phyloP scores from a whole-genome alignment of 805 yeast genomes.

The Candida pseudoglaebosa region DNA sequence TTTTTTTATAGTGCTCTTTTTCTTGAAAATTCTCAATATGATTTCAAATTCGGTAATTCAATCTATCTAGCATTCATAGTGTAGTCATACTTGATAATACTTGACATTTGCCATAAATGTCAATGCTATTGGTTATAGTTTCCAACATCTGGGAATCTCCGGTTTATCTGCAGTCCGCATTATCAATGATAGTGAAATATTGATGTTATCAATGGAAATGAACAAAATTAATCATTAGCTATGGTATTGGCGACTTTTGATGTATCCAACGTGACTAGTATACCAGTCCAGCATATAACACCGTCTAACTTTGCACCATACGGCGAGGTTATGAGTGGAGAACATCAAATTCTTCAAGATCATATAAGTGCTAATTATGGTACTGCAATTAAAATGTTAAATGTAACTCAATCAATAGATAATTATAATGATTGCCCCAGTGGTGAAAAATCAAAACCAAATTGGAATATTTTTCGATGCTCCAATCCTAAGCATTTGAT shows the following conservation, averaged over 20 bases:
- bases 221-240: not conserved
- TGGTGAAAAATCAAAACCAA: constrained; percentile 49
- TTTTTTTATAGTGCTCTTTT: no score
- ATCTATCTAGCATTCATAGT: no score
- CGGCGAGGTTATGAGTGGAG: constrained; percentile 78
- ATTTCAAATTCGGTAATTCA: no score
- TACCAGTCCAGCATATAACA: constrained; percentile 56
- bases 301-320: constrained; percentile 62
- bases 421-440: constrained; percentile 46
- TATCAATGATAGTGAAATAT: no score
- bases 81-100: no score
- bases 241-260: constrained; percentile 44
- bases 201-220: not conserved
- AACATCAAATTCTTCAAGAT: constrained; percentile 55
- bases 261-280: constrained; percentile 15
- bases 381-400: constrained; percentile 76
- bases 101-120: no score
- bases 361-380: constrained; percentile 77
- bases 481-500: constrained; percentile 68
- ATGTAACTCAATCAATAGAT: constrained; percentile 67
- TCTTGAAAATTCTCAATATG: no score
- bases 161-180: no score
- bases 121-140: no score
- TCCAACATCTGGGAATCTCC: no score
- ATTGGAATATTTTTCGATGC: constrained; percentile 82